These are phyloP conservation scores for Colletotrichum sp. DNA, from an alignment of 2,329 filamentous ascomycete genomes.

Conservation along the genomic window DNA sequence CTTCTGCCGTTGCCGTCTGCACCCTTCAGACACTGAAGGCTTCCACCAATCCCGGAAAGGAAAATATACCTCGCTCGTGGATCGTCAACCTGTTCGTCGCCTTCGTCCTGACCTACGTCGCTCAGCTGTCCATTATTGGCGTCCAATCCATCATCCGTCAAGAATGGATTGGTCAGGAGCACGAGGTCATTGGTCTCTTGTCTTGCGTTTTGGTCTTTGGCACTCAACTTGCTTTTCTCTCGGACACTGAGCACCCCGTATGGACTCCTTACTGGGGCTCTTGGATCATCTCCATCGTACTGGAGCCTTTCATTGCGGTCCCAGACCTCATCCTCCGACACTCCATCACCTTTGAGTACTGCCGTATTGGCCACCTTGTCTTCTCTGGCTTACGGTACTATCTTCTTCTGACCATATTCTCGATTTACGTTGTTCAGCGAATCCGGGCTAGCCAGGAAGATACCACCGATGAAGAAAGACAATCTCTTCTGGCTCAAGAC, in stretches of 20 bases:
- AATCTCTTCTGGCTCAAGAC: conserved; percentile 55
- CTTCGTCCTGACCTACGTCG: conserved; percentile 50
- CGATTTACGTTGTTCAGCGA: conserved; percentile 16
- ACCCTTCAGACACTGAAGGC: conserved; percentile 53
- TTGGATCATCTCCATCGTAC: conserved; percentile 62
- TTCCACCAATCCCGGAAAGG: conserved; percentile 32
- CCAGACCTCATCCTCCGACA: conserved; percentile 27
- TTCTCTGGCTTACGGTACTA: conserved; percentile 17
- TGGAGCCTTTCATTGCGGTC: conserved; percentile 56
- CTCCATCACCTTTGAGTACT: conserved; percentile 27
- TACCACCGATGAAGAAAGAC: conserved; percentile 59
- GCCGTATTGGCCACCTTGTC: conserved; percentile 12
- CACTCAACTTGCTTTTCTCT: conserved; percentile 60
- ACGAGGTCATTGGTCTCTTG: conserved; percentile 61
- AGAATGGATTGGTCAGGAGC: conserved; percentile 49
- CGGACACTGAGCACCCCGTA: conserved; percentile 53
- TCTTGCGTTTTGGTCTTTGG: conserved; percentile 70
- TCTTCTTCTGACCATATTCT: conserved; percentile 11
- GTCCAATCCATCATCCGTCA: conserved; percentile 36
- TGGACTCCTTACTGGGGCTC: conserved; percentile 70
- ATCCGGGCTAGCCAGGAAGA: conserved; percentile 23
- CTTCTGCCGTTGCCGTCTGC: conserved; percentile 56
- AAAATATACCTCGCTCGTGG: conserved; percentile 43
- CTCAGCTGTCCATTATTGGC: conserved; percentile 49
- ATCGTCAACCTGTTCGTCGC: conserved; percentile 48